Base-by-base conservation (phyloP, 768 basidiomycete species). In the Agaricus bisporus region DNA sequence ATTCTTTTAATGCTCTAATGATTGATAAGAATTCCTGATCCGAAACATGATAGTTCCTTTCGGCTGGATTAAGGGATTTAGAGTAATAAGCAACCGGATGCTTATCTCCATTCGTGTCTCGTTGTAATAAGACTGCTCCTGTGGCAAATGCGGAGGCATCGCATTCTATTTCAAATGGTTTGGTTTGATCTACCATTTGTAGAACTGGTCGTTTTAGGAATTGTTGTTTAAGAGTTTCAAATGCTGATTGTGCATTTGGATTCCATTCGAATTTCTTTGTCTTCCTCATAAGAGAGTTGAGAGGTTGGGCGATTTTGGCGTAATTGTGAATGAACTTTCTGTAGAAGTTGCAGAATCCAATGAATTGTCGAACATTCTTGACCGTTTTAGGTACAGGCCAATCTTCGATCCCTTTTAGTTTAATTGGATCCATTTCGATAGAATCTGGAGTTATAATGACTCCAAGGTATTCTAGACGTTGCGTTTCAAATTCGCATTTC, bases 271-370 rank as follows among this genome's bases (percentile, higher is more conserved):
- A 44, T 44, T 25, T 44, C 20, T 20, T 44, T 1, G 43, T 44
- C 7, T 44, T 44, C 20, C 20, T 22, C 18, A 25, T 44, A 11
- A 44, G 20, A 17, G 8, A n/a, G 20, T 44, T 22, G 26, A 32
- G 5, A 0, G 32, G 32, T 32, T 32, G 32, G 7, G 32, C 32
- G 11, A 32, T 32, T 8, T 61, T 10, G 3, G 70, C 62, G 56
- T 66, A 77, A n/a, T 65, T 53, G 15, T 59, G 4, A 15, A 77
- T 72, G 61, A 78, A 77, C 0, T 67, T 50, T 2, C 68, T 54
- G 48, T 78, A 79, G 56, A 75, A 79, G 59, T 77, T 77, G 3
- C 63, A 59, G 52, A 79, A 76, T 3, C 74, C 73, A 1, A 78
- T 53, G 61, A 78, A 79, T 4, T 61, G 61, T 61, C 71, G 70